Evolutionary conservation across 129 eudicot genomes (phyloP).

Genomic region (Lonicera japonica): DNA sequence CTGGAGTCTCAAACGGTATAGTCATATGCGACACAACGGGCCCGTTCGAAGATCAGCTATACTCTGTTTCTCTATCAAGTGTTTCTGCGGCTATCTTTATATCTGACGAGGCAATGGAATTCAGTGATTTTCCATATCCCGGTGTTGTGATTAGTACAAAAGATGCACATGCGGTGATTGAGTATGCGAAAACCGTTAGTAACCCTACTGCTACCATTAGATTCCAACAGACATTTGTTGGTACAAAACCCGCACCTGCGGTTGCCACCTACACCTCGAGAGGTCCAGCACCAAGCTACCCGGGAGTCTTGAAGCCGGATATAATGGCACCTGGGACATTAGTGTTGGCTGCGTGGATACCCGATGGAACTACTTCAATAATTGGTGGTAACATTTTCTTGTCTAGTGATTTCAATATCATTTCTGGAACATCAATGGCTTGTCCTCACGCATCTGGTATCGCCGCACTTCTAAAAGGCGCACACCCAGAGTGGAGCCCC

Average conservation of each 20-base stretch:
- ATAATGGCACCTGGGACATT: constrained; percentile 32
- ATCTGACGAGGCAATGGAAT: constrained; percentile 7
- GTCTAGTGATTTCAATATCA: constrained; percentile 4
- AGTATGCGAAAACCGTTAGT: constrained; percentile 10
- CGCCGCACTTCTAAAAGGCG: constrained; percentile 28
- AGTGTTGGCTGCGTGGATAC: constrained; percentile 28
- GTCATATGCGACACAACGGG: constrained; percentile 24
- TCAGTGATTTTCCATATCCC: constrained; percentile 11
- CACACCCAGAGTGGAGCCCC: constrained; percentile 32
- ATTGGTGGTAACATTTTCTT: neutral
- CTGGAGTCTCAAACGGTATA: neutral
- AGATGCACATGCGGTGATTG: constrained; percentile 16
- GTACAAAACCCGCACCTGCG: constrained; percentile 27
- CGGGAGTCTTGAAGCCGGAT: constrained; percentile 35
- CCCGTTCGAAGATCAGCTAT: neutral
- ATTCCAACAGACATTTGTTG: constrained; percentile 36
- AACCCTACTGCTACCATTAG: constrained; percentile 23
- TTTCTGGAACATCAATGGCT: constrained; percentile 33
- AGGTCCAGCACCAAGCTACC: constrained; percentile 35
- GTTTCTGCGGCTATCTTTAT: constrained; percentile 31
- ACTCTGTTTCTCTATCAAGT: constrained; percentile 1
- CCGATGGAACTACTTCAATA: neutral
- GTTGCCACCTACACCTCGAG: constrained; percentile 35
- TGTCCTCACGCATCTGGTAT: constrained; percentile 30
- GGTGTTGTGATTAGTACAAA: constrained; percentile 22